Percentiles rank a stretch among this genome's conserved stretches.
Evolutionary conservation across 169 alveolate genomes (phyloP).

Genomic region (Eimeria maxima): DNA sequence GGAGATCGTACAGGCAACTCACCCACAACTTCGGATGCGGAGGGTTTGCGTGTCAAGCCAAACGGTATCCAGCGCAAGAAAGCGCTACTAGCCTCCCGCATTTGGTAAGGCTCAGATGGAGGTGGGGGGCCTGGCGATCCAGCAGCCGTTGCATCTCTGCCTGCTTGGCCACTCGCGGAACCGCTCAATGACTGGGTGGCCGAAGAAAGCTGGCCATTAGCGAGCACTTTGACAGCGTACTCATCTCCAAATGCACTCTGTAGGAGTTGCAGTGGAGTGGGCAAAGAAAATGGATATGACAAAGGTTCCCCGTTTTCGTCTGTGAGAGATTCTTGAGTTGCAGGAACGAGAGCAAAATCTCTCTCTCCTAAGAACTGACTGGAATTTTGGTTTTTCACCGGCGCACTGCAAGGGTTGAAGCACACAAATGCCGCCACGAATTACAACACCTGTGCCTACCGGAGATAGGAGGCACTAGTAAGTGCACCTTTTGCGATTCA

Average conservation of each 20-base stretch:
- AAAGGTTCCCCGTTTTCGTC: constrained; percentile 6
- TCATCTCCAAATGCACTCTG: constrained; percentile 70
- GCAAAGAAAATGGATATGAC: constrained; percentile 46
- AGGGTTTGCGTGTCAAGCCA: constrained; percentile 34
- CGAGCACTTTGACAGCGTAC: constrained; percentile 51
- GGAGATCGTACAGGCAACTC: neutral
- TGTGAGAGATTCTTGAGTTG: constrained; percentile 40
- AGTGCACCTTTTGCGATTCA: neutral
- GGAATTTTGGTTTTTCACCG: constrained; percentile 5
- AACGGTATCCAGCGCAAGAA: constrained; percentile 74
- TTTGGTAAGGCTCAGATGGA: neutral
- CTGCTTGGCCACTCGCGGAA: neutral
- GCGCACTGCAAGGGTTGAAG: constrained; percentile 23
- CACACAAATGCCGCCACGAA: neutral
- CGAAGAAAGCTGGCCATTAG: neutral
- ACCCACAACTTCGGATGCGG: constrained; percentile 1
- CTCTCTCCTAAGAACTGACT: neutral
- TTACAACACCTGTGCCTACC: neutral
- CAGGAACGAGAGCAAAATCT: constrained; percentile 40
- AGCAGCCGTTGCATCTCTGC: neutral
- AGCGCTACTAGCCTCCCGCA: constrained; percentile 16
- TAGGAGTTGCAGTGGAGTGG: constrained; percentile 60
- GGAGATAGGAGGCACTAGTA: neutral
- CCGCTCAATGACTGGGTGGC: neutral
- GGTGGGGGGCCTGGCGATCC: neutral